Conservation (phyloP, 352 stramenopile genomes). For the Phytopythium vexans region DNA sequence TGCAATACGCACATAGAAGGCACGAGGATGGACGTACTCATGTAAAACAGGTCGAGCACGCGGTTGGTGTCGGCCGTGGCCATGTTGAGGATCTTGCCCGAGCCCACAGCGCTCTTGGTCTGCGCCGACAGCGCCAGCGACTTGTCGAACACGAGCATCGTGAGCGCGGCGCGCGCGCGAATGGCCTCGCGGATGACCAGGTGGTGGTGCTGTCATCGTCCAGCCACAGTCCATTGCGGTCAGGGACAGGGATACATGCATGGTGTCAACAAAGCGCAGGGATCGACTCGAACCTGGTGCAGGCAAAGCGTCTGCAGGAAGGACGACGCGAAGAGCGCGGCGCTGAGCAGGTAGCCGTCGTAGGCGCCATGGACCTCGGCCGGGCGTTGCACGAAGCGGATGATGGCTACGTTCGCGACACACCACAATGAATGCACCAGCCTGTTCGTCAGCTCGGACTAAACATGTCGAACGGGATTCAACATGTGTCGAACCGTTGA, state of each 20-base stretch:
- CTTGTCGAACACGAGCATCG: constrained; percentile 67
- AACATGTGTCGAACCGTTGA: constrained; percentile 11
- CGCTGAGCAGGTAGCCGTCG: constrained; percentile 59
- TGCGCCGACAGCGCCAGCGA: constrained; percentile 52
- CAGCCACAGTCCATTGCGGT: neutral
- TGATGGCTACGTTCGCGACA: constrained; percentile 22
- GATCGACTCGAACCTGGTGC: constrained; percentile 31
- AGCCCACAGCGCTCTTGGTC: constrained; percentile 46
- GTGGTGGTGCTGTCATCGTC: constrained; percentile 36
- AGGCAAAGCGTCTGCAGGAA: constrained; percentile 53
- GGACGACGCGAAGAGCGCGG: constrained; percentile 39
- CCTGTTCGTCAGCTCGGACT: too few relatives aligned
- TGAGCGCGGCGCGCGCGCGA: constrained; percentile 56
- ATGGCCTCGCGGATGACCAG: constrained; percentile 64
- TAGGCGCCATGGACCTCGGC: constrained; percentile 23
- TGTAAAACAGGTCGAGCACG: constrained; percentile 84
- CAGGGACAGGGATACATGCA: neutral
- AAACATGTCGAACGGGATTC: too few relatives aligned
- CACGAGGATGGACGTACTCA: constrained; percentile 8
- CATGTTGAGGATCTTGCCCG: constrained; percentile 92
- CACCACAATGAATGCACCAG: too few relatives aligned
- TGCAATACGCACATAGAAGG: neutral
- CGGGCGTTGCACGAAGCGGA: constrained; percentile 66
- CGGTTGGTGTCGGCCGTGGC: constrained; percentile 91
- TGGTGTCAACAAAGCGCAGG: neutral